Percentiles rank a stretch among this genome's conserved stretches.
Evolutionary conservation across 148 eudicot genomes (phyloP).

Genomic region (Amaranthus palmeri): DNA sequence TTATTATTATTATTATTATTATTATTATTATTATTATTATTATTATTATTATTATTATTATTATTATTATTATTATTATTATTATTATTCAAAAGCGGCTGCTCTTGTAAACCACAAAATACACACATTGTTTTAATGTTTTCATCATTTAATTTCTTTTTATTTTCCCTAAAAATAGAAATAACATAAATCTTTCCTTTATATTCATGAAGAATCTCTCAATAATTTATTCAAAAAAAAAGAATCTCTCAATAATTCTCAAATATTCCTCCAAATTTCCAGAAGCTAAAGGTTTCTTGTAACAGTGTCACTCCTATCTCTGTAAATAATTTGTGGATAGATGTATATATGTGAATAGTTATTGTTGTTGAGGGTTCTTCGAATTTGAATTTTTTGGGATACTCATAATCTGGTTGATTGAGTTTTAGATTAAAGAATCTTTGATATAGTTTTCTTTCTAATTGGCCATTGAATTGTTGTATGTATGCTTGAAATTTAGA

Average conservation of each 20-base stretch:
- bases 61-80: no score
- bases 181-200: slow-evolving; percentile 17
- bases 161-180: slow-evolving; percentile 9
- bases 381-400: slow-evolving; percentile 17
- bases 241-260: slow-evolving; percentile 15
- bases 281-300: slow-evolving; percentile 2
- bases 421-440: slow-evolving; percentile 17
- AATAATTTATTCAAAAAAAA: not conserved
- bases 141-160: not conserved
- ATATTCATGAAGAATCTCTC: slow-evolving; percentile 13
- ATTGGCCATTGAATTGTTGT: not conserved
- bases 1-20: no score
- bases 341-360: not conserved
- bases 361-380: not conserved
- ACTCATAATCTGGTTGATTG: slow-evolving; percentile 8
- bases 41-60: no score
- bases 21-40: no score
- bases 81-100: not conserved
- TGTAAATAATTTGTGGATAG: slow-evolving; percentile 15
- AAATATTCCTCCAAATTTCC: slow-evolving; percentile 18
- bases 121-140: no score
- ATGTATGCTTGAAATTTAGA: slow-evolving; percentile 11
- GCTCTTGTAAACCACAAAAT: slow-evolving; percentile 29
- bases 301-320: slow-evolving; percentile 12
- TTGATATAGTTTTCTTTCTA: slow-evolving; percentile 9